Evolutionary conservation across 2,329 filamentous ascomycete genomes (phyloP).

Genomic region (Talaromyces sp.): DNA sequence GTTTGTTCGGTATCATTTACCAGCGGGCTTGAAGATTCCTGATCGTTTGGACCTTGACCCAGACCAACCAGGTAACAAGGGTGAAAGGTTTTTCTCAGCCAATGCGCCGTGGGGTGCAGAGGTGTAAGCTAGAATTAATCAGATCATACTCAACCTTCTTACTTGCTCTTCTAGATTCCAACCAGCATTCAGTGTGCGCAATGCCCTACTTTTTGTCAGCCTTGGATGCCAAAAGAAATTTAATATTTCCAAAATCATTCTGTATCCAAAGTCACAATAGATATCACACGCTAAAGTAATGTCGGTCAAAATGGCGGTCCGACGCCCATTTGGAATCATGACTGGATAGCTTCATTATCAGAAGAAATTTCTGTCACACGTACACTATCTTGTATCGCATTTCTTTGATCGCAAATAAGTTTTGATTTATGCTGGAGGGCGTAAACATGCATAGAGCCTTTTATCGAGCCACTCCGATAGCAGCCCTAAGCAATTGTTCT

Average conservation of each 20-base stretch:
- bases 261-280: not conserved
- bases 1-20: constrained; percentile 12
- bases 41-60: constrained; percentile 26
- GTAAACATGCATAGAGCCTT: not conserved
- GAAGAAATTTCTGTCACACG: not conserved
- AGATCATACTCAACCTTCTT: not conserved
- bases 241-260: not conserved
- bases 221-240: too few relatives aligned
- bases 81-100: not conserved
- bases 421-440: not conserved
- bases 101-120: constrained; percentile 10
- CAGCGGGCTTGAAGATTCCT: constrained; percentile 22
- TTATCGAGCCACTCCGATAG: not conserved
- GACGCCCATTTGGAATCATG: not conserved
- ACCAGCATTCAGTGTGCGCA: not conserved
- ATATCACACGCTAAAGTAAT: not conserved
- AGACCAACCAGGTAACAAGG: constrained; percentile 3
- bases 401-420: not conserved
- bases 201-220: too few relatives aligned
- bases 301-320: not conserved
- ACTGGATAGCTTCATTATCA: not conserved
- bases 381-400: not conserved
- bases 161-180: not conserved
- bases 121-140: not conserved
- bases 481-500: constrained; percentile 10